Evolutionary conservation across 352 stramenopile genomes (phyloP), one percentile per base, ranked within the genome.

Genomic region (Globisporangium nodosum): DNA sequence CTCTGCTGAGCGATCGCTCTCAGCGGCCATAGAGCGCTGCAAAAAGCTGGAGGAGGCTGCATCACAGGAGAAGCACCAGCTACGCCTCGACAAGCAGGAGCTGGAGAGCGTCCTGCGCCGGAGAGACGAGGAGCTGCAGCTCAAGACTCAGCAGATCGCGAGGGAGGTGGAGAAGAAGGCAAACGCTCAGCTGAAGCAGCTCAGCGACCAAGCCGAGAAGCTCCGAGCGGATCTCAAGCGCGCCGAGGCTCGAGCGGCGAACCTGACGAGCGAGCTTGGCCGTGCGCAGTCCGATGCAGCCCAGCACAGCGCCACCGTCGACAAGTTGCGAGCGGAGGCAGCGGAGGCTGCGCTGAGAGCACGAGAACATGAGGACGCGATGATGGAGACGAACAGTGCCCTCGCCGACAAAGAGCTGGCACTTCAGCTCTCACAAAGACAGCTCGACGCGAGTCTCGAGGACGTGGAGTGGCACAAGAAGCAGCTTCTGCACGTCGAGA

Each of bases 381-480:
- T 57, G 12, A 3, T 40, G 20, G 49, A 37, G 9, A 51, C 42
- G 1, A 31, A 30, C 13, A 21, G 24, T 4, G 3, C 18, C 21
- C 21, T 50, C 7, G 12, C 15, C 1, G 49, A 51, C 6, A 60
- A 67, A 49, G 37, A 65, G 3, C 40, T 2, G 3, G 11, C 24
- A 15, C 46, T 87, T 8, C 59, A 70, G 27, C 47, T 80, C 24
- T 53, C 48, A 11, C 64, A 81, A 42, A 53, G 64, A 1, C 64
- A 58, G 30, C 49, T 73, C 3, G 33, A 53, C 18, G 21, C 65
- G 50, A 56, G 54, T 27, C 4, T 55, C 1, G 53, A 77, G 21
- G 78, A 86, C 49, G 47, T 78, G 3, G 61, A 81, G 52, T 68
- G 66, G 5, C 65, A 80, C 9, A 52, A 60, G 1, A 42, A 56